phyloP scores from a whole-genome alignment of 371 early-diverging fungal genomes.

The Enteropsectra breve region DNA sequence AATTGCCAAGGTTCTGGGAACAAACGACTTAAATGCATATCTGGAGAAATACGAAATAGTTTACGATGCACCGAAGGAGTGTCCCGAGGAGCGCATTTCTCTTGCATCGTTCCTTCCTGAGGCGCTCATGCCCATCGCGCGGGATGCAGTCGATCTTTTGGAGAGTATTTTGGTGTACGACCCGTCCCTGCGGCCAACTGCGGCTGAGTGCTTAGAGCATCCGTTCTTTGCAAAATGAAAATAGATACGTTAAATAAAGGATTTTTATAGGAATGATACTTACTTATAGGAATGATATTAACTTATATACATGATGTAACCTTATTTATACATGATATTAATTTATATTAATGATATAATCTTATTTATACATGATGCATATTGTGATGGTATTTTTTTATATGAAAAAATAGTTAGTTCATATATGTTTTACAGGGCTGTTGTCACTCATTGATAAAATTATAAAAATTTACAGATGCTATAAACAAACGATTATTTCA shows the following conservation, averaged over 20 bases:
- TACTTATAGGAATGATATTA: too few species aligned
- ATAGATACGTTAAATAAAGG: neutral
- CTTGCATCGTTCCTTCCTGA: conserved; percentile 12
- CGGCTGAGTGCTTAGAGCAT: conserved; percentile 48
- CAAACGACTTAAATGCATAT: conserved; percentile 75
- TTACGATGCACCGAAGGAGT: conserved; percentile 10
- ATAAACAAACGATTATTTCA: too few species aligned
- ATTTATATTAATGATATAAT: too few species aligned
- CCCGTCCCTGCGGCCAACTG: conserved; percentile 53
- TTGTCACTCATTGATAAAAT: too few species aligned
- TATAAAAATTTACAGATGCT: too few species aligned
- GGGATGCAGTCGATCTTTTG: conserved; percentile 38
- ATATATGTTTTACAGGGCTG: too few species aligned
- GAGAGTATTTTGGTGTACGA: conserved; percentile 55
- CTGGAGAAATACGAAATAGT: conserved; percentile 83
- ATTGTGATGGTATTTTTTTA: too few species aligned
- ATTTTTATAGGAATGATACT: neutral
- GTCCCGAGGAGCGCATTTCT: conserved; percentile 17
- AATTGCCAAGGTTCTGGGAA: conserved; percentile 87
- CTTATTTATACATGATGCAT: too few species aligned
- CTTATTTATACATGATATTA: neutral
- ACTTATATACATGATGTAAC: neutral
- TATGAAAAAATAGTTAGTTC: too few species aligned
- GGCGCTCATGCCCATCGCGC: neutral
- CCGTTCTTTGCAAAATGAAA: conserved; percentile 34